A percentile compares a stretch with the other conserved stretches of the same genome.
Evolutionary conservation across 768 basidiomycete genomes (phyloP).

Genomic region (Leucocoprinus birnbaumii): DNA sequence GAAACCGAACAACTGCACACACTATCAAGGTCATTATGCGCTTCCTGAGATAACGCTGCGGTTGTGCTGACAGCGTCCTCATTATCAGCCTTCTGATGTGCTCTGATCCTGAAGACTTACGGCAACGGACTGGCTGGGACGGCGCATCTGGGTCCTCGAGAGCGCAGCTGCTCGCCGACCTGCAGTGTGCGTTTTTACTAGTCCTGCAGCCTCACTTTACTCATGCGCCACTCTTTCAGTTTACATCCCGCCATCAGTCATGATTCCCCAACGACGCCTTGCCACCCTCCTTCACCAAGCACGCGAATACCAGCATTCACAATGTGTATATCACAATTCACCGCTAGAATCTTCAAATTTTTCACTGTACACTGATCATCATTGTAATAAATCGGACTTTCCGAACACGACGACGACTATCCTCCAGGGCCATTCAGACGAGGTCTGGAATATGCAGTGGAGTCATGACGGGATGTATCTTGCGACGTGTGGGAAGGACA

Average conservation of each 20-base stretch:
- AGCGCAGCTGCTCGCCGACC: slow-evolving; percentile 63
- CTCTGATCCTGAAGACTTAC: slow-evolving; percentile 77
- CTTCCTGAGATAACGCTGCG: slow-evolving; percentile 5
- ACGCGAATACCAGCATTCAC: slow-evolving; percentile 70
- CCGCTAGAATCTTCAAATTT: slow-evolving; percentile 53
- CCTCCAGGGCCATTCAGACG: slow-evolving; percentile 82
- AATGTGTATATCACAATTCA: slow-evolving; percentile 86
- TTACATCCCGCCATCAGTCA: slow-evolving; percentile 85
- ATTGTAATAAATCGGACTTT: slow-evolving; percentile 78
- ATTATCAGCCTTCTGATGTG: slow-evolving; percentile 85
- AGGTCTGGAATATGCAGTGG: slow-evolving; percentile 97
- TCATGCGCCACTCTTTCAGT: slow-evolving; percentile 37
- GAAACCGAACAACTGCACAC: slow-evolving; percentile 82
- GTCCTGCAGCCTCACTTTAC: neutral
- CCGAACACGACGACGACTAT: slow-evolving; percentile 85
- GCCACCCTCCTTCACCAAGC: slow-evolving; percentile 85
- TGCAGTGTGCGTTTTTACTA: slow-evolving; percentile 65
- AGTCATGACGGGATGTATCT: slow-evolving; percentile 83
- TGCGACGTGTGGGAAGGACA: slow-evolving; percentile 88
- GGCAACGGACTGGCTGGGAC: slow-evolving; percentile 83
- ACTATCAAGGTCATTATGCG: slow-evolving; percentile 69
- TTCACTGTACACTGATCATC: slow-evolving; percentile 87
- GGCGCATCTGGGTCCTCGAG: slow-evolving; percentile 83
- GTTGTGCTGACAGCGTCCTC: slow-evolving; percentile 16
- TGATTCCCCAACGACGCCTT: slow-evolving; percentile 91